A percentile compares a stretch with the other conserved stretches of the same genome.
phyloP scores from a whole-genome alignment of 495 filamentous ascomycete species.

The Penicillium maclennaniae region DNA sequence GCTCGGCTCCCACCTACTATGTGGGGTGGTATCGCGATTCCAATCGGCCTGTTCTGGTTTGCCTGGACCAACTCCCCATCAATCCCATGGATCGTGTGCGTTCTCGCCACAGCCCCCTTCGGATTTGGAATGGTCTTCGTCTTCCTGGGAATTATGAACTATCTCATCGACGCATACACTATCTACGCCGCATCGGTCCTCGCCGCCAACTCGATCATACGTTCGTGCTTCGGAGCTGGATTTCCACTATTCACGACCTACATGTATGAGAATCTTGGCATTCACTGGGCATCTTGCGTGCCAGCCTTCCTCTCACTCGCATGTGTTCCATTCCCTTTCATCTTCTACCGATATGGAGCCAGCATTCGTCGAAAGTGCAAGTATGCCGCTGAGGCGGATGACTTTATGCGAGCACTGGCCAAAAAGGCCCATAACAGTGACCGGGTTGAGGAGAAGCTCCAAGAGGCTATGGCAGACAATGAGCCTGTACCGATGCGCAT shows the following conservation, averaged over 20 bases:
- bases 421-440: slow-evolving; percentile 5
- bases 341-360: slow-evolving; percentile 65
- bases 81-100: slow-evolving; percentile 60
- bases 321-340: slow-evolving; percentile 65
- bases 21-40: slow-evolving; percentile 30
- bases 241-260: slow-evolving; percentile 71
- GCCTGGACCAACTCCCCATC: slow-evolving; percentile 57
- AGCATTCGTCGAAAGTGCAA: slow-evolving; percentile 59
- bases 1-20: slow-evolving; percentile 33
- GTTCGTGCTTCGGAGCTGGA: slow-evolving; percentile 58
- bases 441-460: neutral
- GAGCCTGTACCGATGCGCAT: neutral
- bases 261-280: slow-evolving; percentile 64
- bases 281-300: slow-evolving; percentile 69
- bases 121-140: slow-evolving; percentile 66
- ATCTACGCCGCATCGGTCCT: slow-evolving; percentile 70
- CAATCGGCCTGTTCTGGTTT: slow-evolving; percentile 52
- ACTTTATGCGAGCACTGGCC: slow-evolving; percentile 20
- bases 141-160: slow-evolving; percentile 64
- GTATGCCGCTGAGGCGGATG: slow-evolving; percentile 60
- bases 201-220: slow-evolving; percentile 65
- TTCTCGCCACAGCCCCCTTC: slow-evolving; percentile 57
- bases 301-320: slow-evolving; percentile 64
- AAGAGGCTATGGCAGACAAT: neutral
- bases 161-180: slow-evolving; percentile 67